phyloP scores from a whole-genome alignment of 306 rosid genomes.

The Trifolium fragiferum region DNA sequence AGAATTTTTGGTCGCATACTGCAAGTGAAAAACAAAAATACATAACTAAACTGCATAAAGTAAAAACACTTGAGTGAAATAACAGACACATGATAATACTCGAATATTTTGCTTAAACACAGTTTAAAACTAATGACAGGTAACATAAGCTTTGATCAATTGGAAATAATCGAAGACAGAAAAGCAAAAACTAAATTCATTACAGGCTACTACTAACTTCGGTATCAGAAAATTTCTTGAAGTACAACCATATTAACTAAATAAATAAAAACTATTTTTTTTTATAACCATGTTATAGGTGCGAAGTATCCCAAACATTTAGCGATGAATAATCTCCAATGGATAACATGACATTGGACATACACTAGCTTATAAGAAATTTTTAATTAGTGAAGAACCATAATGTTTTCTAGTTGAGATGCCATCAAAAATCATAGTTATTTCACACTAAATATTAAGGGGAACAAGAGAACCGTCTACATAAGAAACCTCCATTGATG shows the following conservation, averaged over 20 bases:
- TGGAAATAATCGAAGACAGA: slow-evolving; percentile 18
- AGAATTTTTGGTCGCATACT: slow-evolving; percentile 81
- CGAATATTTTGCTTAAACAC: neutral
- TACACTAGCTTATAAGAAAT: neutral
- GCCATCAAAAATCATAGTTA: neutral
- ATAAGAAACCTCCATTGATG: slow-evolving; percentile 14
- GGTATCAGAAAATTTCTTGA: slow-evolving; percentile 4
- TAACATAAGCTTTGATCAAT: slow-evolving; percentile 20
- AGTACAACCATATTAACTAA: slow-evolving; percentile 1
- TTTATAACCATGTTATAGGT: neutral
- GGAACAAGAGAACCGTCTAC: slow-evolving; percentile 19
- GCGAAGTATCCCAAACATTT: neutral
- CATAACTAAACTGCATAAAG: slow-evolving; percentile 30
- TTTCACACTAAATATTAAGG: slow-evolving; percentile 3
- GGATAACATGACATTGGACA: neutral
- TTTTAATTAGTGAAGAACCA: neutral
- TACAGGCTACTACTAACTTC: neutral
- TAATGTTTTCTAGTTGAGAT: neutral
- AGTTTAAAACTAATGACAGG: slow-evolving; percentile 24
- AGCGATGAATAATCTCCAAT: too few relatives aligned
- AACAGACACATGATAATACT: neutral
- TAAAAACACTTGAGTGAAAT: neutral
- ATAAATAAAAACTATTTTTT: slow-evolving; percentile 4
- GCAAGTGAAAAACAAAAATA: slow-evolving; percentile 34
- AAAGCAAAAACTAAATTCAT: neutral